Evolutionary conservation across 257 asterid genomes (phyloP).

Genomic region (Solanum bukasovii): DNA sequence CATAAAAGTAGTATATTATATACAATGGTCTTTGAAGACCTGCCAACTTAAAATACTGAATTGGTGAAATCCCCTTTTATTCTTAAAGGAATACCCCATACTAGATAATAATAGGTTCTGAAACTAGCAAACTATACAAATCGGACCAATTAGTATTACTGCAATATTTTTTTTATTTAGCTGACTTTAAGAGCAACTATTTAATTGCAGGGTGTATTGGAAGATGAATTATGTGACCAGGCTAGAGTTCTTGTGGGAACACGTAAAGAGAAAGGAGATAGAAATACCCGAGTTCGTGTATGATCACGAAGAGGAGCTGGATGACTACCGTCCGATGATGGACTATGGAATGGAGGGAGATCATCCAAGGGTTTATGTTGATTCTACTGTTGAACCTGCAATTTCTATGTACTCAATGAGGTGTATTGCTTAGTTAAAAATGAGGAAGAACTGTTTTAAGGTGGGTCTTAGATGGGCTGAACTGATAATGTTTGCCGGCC

Average conservation of each 20-base stretch:
- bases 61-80: neutral
- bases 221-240: conserved; percentile 55
- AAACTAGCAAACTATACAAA: neutral
- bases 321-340: conserved; percentile 24
- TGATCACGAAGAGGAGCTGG: conserved; percentile 62
- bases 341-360: conserved; percentile 80
- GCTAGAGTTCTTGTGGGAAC: conserved; percentile 63
- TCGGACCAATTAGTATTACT: neutral
- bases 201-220: conserved; percentile 33
- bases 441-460: neutral
- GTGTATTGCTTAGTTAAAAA: conserved; percentile 47
- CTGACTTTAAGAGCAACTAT: neutral
- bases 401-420: conserved; percentile 62
- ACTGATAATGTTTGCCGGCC: neutral
- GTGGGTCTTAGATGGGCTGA: conserved; percentile 5
- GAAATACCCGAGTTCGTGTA: conserved; percentile 75
- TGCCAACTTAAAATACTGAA: neutral
- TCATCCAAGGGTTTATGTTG: conserved; percentile 39
- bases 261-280: conserved; percentile 39
- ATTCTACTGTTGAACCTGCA: conserved; percentile 23
- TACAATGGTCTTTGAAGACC: neutral
- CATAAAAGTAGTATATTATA: neutral
- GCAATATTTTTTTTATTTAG: neutral
- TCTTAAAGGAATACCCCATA: neutral
- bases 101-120: neutral